Evolutionary conservation across 768 basidiomycete species (phyloP).

Genomic region (Panellus pusillus): DNA sequence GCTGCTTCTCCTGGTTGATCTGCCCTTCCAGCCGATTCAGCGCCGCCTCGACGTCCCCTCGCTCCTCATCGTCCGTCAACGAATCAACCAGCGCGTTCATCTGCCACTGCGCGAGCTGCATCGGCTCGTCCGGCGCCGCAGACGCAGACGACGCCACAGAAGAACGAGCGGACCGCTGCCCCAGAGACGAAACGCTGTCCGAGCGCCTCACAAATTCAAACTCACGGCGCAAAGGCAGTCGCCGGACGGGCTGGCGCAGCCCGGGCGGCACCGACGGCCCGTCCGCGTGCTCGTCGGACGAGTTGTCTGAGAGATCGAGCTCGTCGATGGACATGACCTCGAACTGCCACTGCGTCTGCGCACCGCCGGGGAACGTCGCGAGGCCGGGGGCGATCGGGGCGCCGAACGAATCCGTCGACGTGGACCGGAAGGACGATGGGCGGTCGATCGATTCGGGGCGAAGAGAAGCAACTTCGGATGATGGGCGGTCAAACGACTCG

Average conservation of each 20-base stretch:
- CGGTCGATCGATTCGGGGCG: conserved; percentile 26
- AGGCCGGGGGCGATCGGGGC: conserved; percentile 36
- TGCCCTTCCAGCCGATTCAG: conserved; percentile 81
- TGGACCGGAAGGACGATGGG: conserved; percentile 35
- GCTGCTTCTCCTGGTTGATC: conserved; percentile 70
- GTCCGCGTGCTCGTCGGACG: conserved; percentile 51
- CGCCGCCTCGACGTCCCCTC: conserved; percentile 82
- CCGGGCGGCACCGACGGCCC: conserved; percentile 48
- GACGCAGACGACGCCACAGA: conserved; percentile 43
- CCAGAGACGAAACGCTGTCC: conserved; percentile 78
- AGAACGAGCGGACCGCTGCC: conserved; percentile 57
- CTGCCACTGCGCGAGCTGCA: conserved; percentile 76
- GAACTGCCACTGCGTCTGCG: conserved; percentile 55
- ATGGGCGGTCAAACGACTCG: not conserved
- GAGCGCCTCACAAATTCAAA: conserved; percentile 80
- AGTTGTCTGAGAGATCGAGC: conserved; percentile 75
- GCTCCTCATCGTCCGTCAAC: conserved; percentile 71
- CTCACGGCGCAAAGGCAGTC: conserved; percentile 72
- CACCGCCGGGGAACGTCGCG: conserved; percentile 38
- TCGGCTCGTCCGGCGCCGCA: conserved; percentile 39
- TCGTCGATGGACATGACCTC: conserved; percentile 81
- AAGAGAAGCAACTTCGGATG: no score
- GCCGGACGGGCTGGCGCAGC: conserved; percentile 53
- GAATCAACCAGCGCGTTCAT: conserved; percentile 76
- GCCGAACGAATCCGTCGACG: conserved; percentile 56